Base-by-base conservation (phyloP, 306 rosid genomes). In the Cucumis cinereus region DNA sequence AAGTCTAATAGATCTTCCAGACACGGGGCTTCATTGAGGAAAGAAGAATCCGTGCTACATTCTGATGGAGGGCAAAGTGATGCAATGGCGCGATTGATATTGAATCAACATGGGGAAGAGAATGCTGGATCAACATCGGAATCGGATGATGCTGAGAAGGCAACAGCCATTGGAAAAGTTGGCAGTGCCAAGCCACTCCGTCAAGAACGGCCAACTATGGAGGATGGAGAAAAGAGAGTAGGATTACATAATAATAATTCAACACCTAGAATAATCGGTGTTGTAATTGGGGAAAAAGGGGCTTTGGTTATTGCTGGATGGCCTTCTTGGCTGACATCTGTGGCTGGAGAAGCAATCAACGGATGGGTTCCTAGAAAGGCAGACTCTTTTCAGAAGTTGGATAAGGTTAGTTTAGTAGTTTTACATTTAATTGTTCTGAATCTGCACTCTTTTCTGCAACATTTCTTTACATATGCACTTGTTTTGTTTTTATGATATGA, bases 311-410 rank as follows among this genome's bases (percentile, higher is more conserved):
- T 90, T 74, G 95, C 90, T 67, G 96, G 95, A 1, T 93, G 98
- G 98, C 98, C 96, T 83, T 89, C 98, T 66, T 90, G 98, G 98
- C 81, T 93, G 53, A 79, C 91, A 68, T 69, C 87, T 19, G 96
- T 92, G 73, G 96, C 96, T 1, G 93, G 91, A 3, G 98, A 92
- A 84, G 98, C 96, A 45, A 84, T 90, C 79, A 80, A 78, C 49
- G 96, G 98, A 20, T 93, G 96, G 98, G 71, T 93, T 56, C 98
- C 98, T 54, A 90, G 91, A 73, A 86, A 83, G 84, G 86, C 96
- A 0, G 96, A 90, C 43, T 88, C 96, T 15, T 93, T 92, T 73
- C 86, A 89, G 85, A 90, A 84, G 84, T 78, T 92, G 73, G 93
- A 92, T 49, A 92, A 92, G 94, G 98, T 83, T 71, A 67, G 47